Evolutionary conservation across 257 asterid genomes (phyloP), one percentile per base, ranked within the genome.

Genomic region (Sherardia arvensis): DNA sequence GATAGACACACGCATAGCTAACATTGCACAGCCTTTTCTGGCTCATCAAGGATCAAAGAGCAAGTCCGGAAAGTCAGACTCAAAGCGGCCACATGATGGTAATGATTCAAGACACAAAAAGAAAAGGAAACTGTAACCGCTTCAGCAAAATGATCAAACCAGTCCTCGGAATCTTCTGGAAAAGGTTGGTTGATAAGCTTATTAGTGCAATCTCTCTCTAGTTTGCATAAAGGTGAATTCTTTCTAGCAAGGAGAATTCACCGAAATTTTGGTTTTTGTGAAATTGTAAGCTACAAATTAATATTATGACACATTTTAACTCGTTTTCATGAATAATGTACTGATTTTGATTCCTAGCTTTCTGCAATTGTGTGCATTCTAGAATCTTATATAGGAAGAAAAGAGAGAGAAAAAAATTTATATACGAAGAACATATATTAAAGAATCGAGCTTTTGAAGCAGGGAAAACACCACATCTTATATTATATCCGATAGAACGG

Each of bases 11-110:
- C 70, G 67, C 64, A 75, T 89, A 51, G 66, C 81, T 67, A 74
- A 86, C 49, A 85, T 75, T 23, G 18, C 80, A 66, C 32, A 77
- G 54, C 95, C 81, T 12, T 92, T 89, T 71, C 76, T 89, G 84
- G 89, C 97, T 71, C 85, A 82, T 70, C 94, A 84, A 56, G 81
- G 78, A 56, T 73, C 87, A 34, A 70, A 63, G 53, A 25, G 60
- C 51, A 80, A 79, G 66, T 17, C 48, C 3, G 81, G 66, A 64
- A 81, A 70, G 66, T 68, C 75, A 7, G 84, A 81, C 70, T 69
- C 54, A 53, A 81, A 80, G 66, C 72, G 70, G 65, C 54, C 64
- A 20, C 65, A 78, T 27, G 73, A 53, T 30, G 76, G 61, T 49
- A 71, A 63, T 66, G 58, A 29, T 64, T 66, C 48, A 61, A 68